Evolutionary conservation across 2,329 filamentous ascomycete genomes (phyloP).

Genomic region (Orbilia brochopaga): DNA sequence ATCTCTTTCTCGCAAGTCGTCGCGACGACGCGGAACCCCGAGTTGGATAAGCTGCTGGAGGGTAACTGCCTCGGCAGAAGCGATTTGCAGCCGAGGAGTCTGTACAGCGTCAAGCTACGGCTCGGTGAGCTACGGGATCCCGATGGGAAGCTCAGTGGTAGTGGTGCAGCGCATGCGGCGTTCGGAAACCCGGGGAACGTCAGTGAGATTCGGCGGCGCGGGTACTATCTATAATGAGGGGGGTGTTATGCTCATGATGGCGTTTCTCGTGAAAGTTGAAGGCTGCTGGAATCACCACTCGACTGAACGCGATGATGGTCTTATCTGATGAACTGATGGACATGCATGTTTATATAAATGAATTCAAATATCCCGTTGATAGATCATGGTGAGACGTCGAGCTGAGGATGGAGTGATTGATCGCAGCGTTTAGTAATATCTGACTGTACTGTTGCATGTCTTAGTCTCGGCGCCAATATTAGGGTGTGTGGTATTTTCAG

Average conservation of each 20-base stretch:
- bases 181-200: slow-evolving; percentile 38
- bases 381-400: no score
- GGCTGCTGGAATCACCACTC: no score
- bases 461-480: no score
- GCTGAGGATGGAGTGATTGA: no score
- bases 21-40: slow-evolving; percentile 44
- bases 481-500: no score
- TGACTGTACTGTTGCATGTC: no score
- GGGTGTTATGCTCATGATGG: neutral
- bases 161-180: slow-evolving; percentile 25
- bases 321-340: no score
- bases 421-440: no score
- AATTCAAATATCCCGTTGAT: no score
- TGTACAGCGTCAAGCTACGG: slow-evolving; percentile 31
- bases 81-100: slow-evolving; percentile 19
- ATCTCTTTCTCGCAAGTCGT: slow-evolving; percentile 42
- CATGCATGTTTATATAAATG: no score
- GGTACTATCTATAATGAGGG: slow-evolving; percentile 33
- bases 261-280: no score
- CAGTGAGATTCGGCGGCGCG: slow-evolving; percentile 12
- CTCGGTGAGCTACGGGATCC: slow-evolving; percentile 30
- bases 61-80: slow-evolving; percentile 41
- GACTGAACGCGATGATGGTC: no score
- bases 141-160: slow-evolving; percentile 9
- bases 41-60: slow-evolving; percentile 32